Conservation (phyloP, 306 rosid genomes). For the Ammopiptanthus mongolicus region DNA sequence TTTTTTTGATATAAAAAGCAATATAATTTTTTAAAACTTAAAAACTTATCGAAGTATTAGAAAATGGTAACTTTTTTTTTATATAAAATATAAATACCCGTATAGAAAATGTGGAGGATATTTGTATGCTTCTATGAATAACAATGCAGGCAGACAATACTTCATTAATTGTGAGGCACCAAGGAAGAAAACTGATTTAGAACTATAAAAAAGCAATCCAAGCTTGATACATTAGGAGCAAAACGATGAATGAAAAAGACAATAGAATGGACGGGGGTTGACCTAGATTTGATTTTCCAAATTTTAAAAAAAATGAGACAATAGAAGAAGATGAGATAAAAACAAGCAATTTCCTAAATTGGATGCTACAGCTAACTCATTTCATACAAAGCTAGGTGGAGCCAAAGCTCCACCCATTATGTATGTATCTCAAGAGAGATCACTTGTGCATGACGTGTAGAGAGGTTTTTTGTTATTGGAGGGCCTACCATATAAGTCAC, state of each 20-base stretch:
- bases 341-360: constrained; percentile 20
- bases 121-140: not conserved
- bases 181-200: not conserved
- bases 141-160: not conserved
- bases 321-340: constrained; percentile 27
- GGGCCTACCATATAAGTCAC: constrained; percentile 46
- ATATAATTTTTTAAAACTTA: not conserved
- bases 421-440: constrained; percentile 19
- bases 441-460: constrained; percentile 25
- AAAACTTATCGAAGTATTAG: not conserved
- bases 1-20: no score
- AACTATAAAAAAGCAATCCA: constrained; percentile 2
- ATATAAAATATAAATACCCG: not conserved
- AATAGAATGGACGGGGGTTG: constrained; percentile 43
- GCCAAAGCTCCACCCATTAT: constrained; percentile 38
- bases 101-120: no score
- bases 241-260: constrained; percentile 28
- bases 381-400: constrained; percentile 44
- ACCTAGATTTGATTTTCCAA: constrained; percentile 30
- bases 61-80: not conserved
- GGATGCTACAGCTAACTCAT: constrained; percentile 41
- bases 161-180: not conserved
- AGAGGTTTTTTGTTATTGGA: constrained; percentile 34
- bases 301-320: constrained; percentile 15
- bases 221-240: not conserved